A percentile compares a stretch with the other conserved stretches of the same genome.
Conservation (phyloP, 2,329 filamentous ascomycete species). For the Diplodia mutila region DNA sequence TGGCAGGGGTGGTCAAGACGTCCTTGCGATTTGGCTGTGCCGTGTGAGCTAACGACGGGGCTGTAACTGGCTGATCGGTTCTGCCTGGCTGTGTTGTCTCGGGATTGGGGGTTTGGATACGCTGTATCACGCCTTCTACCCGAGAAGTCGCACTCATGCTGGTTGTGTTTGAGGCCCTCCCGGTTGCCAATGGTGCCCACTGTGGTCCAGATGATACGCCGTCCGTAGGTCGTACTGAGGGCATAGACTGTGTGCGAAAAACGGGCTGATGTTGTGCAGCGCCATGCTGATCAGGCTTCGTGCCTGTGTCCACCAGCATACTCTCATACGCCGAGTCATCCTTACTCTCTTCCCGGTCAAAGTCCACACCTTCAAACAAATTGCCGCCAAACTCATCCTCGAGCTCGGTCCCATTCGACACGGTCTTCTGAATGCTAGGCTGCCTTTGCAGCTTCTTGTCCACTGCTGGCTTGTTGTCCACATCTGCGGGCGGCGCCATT, state of each 20-base stretch:
- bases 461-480: conserved; percentile 27
- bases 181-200: conserved; percentile 30
- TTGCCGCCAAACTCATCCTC: conserved; percentile 62
- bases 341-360: conserved; percentile 12
- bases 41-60: neutral
- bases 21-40: neutral
- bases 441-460: conserved; percentile 33
- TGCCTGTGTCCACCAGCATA: conserved; percentile 13
- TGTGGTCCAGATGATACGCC: conserved; percentile 31
- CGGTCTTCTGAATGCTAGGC: conserved; percentile 39
- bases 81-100: neutral
- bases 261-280: conserved; percentile 27
- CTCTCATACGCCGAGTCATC: conserved; percentile 25
- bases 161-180: conserved; percentile 4
- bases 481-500: conserved; percentile 29
- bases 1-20: conserved; percentile 1
- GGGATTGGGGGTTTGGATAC: conserved; percentile 27
- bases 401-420: conserved; percentile 47
- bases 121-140: conserved; percentile 2
- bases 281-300: conserved; percentile 15
- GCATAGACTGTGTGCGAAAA: conserved; percentile 34
- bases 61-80: conserved; percentile 34
- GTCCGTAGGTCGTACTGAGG: conserved; percentile 29
- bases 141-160: conserved; percentile 21
- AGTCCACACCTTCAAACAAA: conserved; percentile 58